Evolutionary conservation across 805 yeast species (phyloP).

Genomic region (Kuraishia hungarica): DNA sequence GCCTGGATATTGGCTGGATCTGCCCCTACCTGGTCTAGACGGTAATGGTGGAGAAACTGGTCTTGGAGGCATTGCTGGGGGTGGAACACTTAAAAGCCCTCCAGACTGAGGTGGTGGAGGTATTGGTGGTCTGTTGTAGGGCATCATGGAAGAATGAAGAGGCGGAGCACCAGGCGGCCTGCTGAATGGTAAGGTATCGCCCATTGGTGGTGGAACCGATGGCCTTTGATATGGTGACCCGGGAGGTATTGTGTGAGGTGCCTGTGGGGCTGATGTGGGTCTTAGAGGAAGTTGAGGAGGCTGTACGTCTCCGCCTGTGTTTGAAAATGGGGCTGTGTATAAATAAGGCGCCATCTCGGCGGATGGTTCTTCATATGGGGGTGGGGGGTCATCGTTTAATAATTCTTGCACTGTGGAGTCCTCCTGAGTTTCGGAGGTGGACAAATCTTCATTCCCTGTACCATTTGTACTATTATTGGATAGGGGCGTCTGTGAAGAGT

Average conservation of each 20-base stretch:
- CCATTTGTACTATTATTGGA: background rate
- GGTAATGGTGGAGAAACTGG: background rate
- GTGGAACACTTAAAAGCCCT: background rate
- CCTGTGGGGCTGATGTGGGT: slow-evolving; percentile 4
- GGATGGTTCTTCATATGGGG: slow-evolving; percentile 25
- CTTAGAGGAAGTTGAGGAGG: slow-evolving; percentile 4
- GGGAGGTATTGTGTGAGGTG: background rate
- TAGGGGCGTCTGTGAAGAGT: background rate
- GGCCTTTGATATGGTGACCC: background rate
- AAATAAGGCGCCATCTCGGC: slow-evolving; percentile 13
- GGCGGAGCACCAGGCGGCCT: background rate
- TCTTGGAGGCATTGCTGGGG: background rate
- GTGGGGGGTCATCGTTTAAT: slow-evolving; percentile 21
- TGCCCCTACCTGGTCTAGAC: slow-evolving; percentile 1
- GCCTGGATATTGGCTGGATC: slow-evolving; percentile 6
- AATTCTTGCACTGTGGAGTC: slow-evolving; percentile 5
- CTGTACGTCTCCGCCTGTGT: slow-evolving; percentile 16
- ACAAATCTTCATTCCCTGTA: too few species aligned
- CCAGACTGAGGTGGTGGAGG: background rate
- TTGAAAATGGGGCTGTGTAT: slow-evolving; percentile 17
- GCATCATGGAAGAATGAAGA: background rate
- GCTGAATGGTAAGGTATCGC: background rate
- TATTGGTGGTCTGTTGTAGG: background rate
- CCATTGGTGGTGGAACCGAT: background rate
- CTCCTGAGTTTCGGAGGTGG: too few species aligned